phyloP scores from a whole-genome alignment of 495 filamentous ascomycete species.

The Penicillium longicatenatum region DNA sequence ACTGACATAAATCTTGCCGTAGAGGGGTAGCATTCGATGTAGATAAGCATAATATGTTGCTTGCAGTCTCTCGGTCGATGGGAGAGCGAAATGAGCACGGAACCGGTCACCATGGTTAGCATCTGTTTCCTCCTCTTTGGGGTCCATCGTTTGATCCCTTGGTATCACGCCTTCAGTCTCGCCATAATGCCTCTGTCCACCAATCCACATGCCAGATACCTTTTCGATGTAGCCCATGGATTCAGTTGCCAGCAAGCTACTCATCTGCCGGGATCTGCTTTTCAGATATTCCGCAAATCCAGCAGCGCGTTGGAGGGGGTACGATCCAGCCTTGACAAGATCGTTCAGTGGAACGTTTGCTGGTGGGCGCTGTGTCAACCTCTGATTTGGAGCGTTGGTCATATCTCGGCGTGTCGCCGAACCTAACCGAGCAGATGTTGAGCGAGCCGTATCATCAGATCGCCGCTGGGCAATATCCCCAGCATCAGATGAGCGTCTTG shows the following conservation, averaged over 20 bases:
- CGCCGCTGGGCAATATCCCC: slow-evolving; percentile 31
- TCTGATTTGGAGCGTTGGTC: slow-evolving; percentile 24
- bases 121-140: slow-evolving; percentile 63
- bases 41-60: slow-evolving; percentile 90
- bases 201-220: slow-evolving; percentile 96
- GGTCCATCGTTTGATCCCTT: slow-evolving; percentile 62
- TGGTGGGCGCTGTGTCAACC: slow-evolving; percentile 6
- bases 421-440: slow-evolving; percentile 23
- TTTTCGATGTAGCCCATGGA: slow-evolving; percentile 98
- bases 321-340: slow-evolving; percentile 71
- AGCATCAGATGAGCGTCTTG: slow-evolving; percentile 31
- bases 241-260: slow-evolving; percentile 81
- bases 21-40: slow-evolving; percentile 85
- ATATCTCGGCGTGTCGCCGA: slow-evolving; percentile 6
- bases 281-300: slow-evolving; percentile 83
- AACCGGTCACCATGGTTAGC: slow-evolving; percentile 75
- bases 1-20: slow-evolving; percentile 96
- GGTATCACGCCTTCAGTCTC: slow-evolving; percentile 69
- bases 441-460: slow-evolving; percentile 48
- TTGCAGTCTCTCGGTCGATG: slow-evolving; percentile 79
- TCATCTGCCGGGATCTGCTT: slow-evolving; percentile 76
- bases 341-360: slow-evolving; percentile 37
- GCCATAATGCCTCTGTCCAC: slow-evolving; percentile 85
- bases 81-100: slow-evolving; percentile 85
- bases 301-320: slow-evolving; percentile 83